Evolutionary conservation across 192 early-diverging fungal species (phyloP).

Genomic region (Anaeromyces robustus): DNA sequence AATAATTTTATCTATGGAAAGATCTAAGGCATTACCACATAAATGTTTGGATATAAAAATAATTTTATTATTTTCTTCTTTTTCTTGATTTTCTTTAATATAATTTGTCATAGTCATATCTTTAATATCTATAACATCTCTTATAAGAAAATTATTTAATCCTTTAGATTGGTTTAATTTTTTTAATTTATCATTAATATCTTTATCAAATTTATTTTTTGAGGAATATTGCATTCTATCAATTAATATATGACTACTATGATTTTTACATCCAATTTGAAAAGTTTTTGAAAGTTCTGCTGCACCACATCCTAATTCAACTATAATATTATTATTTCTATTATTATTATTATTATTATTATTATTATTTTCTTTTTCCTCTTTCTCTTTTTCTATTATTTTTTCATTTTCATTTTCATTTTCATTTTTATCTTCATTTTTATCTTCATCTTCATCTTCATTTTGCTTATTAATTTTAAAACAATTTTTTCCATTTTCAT

Average conservation of each 20-base stretch:
- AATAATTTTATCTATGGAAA: background rate
- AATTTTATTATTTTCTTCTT: background rate
- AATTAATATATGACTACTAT: background rate
- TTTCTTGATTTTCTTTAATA: background rate
- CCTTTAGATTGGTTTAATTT: background rate
- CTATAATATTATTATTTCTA: background rate
- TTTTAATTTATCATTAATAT: background rate
- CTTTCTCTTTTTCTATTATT: too few relatives aligned
- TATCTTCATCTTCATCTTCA: too few relatives aligned
- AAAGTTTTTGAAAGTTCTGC: background rate
- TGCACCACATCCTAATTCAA: background rate
- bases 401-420: too few relatives aligned
- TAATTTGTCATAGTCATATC: background rate
- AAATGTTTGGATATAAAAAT: background rate
- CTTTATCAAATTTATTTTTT: background rate
- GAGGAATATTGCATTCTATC: background rate
- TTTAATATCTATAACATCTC: background rate
- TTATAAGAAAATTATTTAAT: background rate
- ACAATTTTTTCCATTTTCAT: too few relatives aligned
- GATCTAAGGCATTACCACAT: background rate
- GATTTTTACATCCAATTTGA: background rate
- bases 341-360: too few relatives aligned
- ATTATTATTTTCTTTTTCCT: too few relatives aligned
- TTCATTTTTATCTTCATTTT: too few relatives aligned
- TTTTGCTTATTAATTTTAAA: too few relatives aligned